Percentiles rank a stretch among this genome's conserved stretches.
Evolutionary conservation across 768 basidiomycete species (phyloP).

Genomic region (Mycena indigotica): DNA sequence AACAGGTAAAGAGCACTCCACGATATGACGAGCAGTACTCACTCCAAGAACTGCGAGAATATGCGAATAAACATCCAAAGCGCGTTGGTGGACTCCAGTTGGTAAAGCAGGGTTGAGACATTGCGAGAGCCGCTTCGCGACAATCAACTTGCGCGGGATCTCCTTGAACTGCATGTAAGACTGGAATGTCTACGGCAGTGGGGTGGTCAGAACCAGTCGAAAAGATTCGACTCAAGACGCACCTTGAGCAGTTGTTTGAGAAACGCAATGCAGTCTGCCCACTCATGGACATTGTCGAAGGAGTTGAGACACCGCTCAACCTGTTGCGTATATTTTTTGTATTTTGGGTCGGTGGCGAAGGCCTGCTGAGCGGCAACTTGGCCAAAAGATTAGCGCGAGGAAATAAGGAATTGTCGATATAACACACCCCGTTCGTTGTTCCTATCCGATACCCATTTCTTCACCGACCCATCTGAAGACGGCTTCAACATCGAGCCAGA

Average conservation of each 20-base stretch:
- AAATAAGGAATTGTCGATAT: conserved; percentile 8
- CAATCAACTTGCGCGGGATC: conserved; percentile 91
- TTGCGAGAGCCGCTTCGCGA: conserved; percentile 93
- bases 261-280: conserved; percentile 99
- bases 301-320: conserved; percentile 92
- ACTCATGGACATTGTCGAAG: conserved; percentile 96
- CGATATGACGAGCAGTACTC: conserved; percentile 32
- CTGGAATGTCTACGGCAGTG: conserved; percentile 78
- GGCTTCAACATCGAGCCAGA: conserved; percentile 12
- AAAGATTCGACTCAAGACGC: conserved; percentile 15
- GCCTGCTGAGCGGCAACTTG: conserved; percentile 53
- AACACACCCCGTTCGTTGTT: conserved; percentile 54
- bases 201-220: not conserved
- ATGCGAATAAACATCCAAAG: conserved; percentile 92
- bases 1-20: conserved; percentile 1
- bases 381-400: not conserved
- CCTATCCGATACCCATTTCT: conserved; percentile 45
- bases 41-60: conserved; percentile 92
- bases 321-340: conserved; percentile 88
- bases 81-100: conserved; percentile 94
- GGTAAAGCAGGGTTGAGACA: conserved; percentile 98
- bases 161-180: conserved; percentile 93
- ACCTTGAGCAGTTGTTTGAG: conserved; percentile 93
- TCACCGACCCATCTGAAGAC: conserved; percentile 34
- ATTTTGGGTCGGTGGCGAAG: conserved; percentile 84